These are phyloP conservation scores for Ceriops zippeliana DNA, from an alignment of 345 rosid species.

Conservation along the genomic window DNA sequence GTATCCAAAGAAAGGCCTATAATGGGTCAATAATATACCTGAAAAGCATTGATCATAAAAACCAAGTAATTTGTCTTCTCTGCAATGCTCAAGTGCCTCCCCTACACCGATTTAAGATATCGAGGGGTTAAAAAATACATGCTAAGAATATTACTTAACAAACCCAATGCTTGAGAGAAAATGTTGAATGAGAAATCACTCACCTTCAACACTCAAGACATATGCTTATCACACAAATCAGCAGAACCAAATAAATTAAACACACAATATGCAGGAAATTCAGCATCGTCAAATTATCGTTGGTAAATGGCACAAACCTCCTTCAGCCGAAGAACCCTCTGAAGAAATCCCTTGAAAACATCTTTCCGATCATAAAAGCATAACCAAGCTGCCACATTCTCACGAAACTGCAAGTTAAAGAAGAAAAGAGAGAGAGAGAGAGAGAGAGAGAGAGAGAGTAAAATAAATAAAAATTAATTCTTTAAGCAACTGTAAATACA, in stretches of 20 bases:
- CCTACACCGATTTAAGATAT: slow-evolving; percentile 43
- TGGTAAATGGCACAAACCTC: slow-evolving; percentile 52
- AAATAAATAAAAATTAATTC: not conserved
- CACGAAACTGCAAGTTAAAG: slow-evolving; percentile 66
- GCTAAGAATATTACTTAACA: not conserved
- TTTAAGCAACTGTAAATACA: not conserved
- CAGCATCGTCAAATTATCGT: not conserved
- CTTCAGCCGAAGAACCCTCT: slow-evolving; percentile 75
- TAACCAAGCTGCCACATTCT: slow-evolving; percentile 95
- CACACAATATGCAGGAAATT: not conserved
- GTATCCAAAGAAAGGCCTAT: slow-evolving; percentile 9
- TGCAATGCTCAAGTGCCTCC: slow-evolving; percentile 69
- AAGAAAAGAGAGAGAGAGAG: not conserved
- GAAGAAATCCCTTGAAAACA: slow-evolving; percentile 67
- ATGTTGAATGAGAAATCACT: not conserved
- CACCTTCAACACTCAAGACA: not conserved
- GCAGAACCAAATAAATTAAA: not conserved
- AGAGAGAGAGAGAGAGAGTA: not conserved
- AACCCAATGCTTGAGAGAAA: not conserved
- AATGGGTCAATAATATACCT: slow-evolving; percentile 51
- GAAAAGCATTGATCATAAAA: slow-evolving; percentile 96
- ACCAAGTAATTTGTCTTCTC: slow-evolving; percentile 95
- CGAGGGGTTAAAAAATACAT: not conserved
- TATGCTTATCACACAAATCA: not conserved
- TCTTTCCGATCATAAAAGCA: slow-evolving; percentile 84